phyloP scores from a whole-genome alignment of 306 rosid species.

The Sicyos baderoa region DNA sequence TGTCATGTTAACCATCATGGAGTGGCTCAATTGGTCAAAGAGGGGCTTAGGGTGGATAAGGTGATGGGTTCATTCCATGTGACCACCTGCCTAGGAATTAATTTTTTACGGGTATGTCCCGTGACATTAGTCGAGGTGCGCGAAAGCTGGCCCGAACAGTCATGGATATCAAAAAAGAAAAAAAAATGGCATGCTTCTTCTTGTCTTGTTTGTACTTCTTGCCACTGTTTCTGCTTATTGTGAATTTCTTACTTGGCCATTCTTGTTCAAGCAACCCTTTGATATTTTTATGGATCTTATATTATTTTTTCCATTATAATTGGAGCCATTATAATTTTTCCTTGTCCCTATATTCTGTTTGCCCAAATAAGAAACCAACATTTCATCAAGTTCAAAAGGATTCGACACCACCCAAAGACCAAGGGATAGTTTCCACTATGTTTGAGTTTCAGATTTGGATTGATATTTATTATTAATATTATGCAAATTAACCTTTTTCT shows the following conservation, averaged over 20 bases:
- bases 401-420: not conserved
- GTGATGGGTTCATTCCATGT: too few species aligned
- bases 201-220: not conserved
- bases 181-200: too few species aligned
- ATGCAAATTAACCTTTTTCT: constrained; percentile 8
- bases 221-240: not conserved
- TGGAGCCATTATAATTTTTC: not conserved
- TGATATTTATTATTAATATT: constrained; percentile 16
- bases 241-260: not conserved
- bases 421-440: not conserved
- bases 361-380: constrained; percentile 2
- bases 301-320: too few species aligned
- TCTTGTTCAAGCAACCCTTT: not conserved
- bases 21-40: too few species aligned
- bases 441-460: constrained; percentile 6
- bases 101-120: too few species aligned
- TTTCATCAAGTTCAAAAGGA: not conserved
- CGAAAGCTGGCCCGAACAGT: too few species aligned
- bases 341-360: not conserved
- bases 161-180: too few species aligned
- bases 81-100: too few species aligned
- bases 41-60: too few species aligned
- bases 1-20: too few species aligned
- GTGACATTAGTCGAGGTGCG: too few species aligned
- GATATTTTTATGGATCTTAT: not conserved